Evolutionary conservation across 257 asterid genomes (phyloP).

Genomic region (Penstemon eatonii): DNA sequence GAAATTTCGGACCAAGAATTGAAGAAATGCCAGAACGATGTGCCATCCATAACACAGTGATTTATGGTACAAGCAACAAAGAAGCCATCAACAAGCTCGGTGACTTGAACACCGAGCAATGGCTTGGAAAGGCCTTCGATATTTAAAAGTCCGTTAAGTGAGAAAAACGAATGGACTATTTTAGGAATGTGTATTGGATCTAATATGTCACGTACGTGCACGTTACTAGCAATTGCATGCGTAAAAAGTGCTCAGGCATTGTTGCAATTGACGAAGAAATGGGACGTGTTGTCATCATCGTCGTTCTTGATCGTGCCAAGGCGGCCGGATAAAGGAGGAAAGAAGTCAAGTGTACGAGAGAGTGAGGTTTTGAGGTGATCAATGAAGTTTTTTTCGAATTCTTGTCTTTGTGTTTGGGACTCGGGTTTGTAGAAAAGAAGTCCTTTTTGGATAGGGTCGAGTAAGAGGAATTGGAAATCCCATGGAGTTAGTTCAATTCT

Average conservation of each 20-base stretch:
- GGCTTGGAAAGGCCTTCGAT: constrained; percentile 42
- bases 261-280: constrained; percentile 42
- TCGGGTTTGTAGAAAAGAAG: constrained; percentile 38
- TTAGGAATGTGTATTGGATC: constrained; percentile 26
- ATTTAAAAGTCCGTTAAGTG: constrained; percentile 37
- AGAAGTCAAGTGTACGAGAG: constrained; percentile 43
- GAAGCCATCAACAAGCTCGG: constrained; percentile 44
- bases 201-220: constrained; percentile 30
- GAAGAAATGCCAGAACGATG: constrained; percentile 55
- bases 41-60: constrained; percentile 43
- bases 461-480: constrained; percentile 34
- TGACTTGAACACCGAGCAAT: constrained; percentile 42
- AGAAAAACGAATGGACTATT: constrained; percentile 35
- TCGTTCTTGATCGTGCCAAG: constrained; percentile 27
- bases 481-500: constrained; percentile 40
- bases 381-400: constrained; percentile 15
- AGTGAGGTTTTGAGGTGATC: constrained; percentile 47
- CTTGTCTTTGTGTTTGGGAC: background rate
- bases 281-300: constrained; percentile 20
- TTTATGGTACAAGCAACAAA: constrained; percentile 44
- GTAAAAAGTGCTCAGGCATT: constrained; percentile 40
- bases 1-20: constrained; percentile 53
- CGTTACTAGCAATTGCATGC: constrained; percentile 31
- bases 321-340: constrained; percentile 63
- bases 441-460: constrained; percentile 41